Percentiles rank a stretch among this genome's conserved stretches.
Conservation (phyloP, 1,284 basidiomycete species). For the Irpex lacteus region DNA sequence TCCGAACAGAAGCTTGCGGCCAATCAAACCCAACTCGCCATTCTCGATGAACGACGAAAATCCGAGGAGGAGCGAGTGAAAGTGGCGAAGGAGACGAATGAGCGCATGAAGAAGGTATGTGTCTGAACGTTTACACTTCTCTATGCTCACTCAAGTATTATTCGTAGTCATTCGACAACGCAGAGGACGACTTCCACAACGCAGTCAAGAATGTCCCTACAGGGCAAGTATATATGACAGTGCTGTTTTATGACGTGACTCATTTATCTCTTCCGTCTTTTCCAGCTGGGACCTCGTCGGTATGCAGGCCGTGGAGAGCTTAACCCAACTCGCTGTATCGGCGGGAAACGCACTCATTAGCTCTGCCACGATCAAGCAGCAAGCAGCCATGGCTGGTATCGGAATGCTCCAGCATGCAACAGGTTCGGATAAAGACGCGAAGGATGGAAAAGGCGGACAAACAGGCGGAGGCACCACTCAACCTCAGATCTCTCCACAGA, state of each 20-base stretch:
- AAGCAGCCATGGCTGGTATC: conserved; percentile 2
- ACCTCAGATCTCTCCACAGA: not conserved
- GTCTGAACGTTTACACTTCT: not conserved
- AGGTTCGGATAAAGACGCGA: not conserved
- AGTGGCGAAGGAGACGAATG: not conserved
- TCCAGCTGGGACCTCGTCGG: not conserved
- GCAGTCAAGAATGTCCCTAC: conserved; percentile 1
- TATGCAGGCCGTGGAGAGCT: not conserved
- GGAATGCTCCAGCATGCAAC: not conserved
- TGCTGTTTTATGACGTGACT: not conserved
- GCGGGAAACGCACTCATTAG: not conserved
- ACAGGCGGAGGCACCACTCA: not conserved
- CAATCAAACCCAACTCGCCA: not conserved
- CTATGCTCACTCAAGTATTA: not conserved
- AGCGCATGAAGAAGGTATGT: conserved; percentile 1
- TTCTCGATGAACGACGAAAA: not conserved
- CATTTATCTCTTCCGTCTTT: not conserved
- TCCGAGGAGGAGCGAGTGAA: not conserved
- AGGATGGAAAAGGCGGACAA: not conserved
- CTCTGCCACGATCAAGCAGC: not conserved
- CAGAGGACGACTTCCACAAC: conserved; percentile 3
- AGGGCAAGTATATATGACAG: not conserved
- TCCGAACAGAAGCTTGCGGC: not conserved
- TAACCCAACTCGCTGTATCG: not conserved
- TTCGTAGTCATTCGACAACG: not conserved